These are phyloP conservation scores for Luffa aegyptiaca DNA, from an alignment of 306 rosid species.

Conservation along the genomic window DNA sequence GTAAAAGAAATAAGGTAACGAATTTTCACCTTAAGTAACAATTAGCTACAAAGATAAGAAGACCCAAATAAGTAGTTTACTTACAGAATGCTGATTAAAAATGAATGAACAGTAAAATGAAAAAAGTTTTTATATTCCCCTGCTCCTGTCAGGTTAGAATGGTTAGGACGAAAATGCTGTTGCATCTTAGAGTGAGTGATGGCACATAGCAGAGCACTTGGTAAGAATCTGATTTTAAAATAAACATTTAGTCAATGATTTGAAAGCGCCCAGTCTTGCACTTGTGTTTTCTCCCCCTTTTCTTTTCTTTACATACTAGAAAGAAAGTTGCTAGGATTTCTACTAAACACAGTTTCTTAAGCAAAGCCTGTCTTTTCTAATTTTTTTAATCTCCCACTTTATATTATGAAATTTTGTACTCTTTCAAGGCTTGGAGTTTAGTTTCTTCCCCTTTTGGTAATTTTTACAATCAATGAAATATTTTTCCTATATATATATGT, in stretches of 20 bases:
- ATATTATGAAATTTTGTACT: background rate
- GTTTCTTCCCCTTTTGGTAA: background rate
- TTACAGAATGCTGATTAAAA: background rate
- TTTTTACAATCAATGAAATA: background rate
- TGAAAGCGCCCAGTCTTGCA: background rate
- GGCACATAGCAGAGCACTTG: background rate
- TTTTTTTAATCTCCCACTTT: background rate
- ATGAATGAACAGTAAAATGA: background rate
- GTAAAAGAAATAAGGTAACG: slow-evolving; percentile 76
- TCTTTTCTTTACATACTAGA: background rate
- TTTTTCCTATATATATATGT: background rate
- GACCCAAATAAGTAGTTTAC: background rate
- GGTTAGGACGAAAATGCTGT: background rate
- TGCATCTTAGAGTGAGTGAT: background rate
- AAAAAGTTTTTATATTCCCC: background rate
- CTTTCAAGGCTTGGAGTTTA: background rate
- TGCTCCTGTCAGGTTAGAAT: background rate
- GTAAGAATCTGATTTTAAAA: background rate
- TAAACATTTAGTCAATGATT: background rate
- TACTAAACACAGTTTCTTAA: background rate
- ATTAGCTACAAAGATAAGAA: background rate
- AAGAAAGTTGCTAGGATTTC: background rate
- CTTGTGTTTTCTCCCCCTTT: background rate
- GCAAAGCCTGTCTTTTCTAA: background rate
- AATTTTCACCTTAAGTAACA: background rate